Percentiles rank a stretch among this genome's conserved stretches.
Evolutionary conservation across 768 basidiomycete genomes (phyloP).

Genomic region (Hericium alpestre): DNA sequence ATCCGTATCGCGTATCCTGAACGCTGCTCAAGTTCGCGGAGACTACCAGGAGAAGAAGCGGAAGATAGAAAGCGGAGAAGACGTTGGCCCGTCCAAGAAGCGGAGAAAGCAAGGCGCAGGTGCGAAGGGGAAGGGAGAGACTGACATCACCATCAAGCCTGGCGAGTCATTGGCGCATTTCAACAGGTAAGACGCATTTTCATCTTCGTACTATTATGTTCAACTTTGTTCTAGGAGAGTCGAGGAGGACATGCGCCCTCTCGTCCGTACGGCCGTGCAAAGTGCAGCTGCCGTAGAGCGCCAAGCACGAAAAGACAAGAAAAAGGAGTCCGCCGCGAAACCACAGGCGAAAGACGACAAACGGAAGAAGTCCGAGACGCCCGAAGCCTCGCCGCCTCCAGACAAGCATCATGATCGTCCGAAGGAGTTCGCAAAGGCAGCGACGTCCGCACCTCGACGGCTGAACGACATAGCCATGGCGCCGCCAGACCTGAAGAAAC

Average conservation of each 20-base stretch:
- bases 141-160: constrained; percentile 38
- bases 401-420: constrained; percentile 8
- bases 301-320: constrained; percentile 27
- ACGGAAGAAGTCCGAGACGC: neutral
- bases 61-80: constrained; percentile 21
- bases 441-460: constrained; percentile 49
- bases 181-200: constrained; percentile 42
- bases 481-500: constrained; percentile 50
- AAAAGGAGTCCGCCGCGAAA: constrained; percentile 10
- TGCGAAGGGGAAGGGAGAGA: constrained; percentile 21
- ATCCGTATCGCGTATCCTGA: constrained; percentile 51
- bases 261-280: constrained; percentile 51
- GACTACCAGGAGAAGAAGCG: constrained; percentile 39
- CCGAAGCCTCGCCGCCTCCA: neutral
- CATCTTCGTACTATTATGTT: neutral
- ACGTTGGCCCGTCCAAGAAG: constrained; percentile 8
- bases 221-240: constrained; percentile 41
- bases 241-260: constrained; percentile 58
- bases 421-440: constrained; percentile 39
- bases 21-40: constrained; percentile 48
- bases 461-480: constrained; percentile 64
- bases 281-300: constrained; percentile 43
- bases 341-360: constrained; percentile 4
- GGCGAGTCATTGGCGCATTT: constrained; percentile 71
- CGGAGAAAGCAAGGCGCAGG: constrained; percentile 22